Conservation (phyloP, 768 basidiomycete species). For the Xerocomus brunneocitrinus region DNA sequence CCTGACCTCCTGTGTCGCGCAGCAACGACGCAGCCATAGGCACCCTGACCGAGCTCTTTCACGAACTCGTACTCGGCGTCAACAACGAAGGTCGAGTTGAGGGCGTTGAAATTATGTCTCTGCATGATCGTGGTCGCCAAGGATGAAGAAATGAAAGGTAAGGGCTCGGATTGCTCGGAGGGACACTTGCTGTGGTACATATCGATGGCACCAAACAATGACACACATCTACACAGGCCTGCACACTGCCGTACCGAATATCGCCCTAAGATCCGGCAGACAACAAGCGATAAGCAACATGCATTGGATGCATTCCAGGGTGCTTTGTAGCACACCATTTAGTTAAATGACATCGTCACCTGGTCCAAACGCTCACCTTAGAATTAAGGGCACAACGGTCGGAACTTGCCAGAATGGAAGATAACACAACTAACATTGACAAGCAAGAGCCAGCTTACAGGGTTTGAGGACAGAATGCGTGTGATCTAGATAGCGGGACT, state of each 20-base stretch:
- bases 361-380: neutral
- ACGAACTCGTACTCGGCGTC: slow-evolving; percentile 89
- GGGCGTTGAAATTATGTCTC: slow-evolving; percentile 73
- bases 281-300: neutral
- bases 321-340: neutral
- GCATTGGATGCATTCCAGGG: slow-evolving; percentile 5
- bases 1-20: slow-evolving; percentile 80
- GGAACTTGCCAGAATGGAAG: slow-evolving; percentile 9
- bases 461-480: neutral
- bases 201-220: slow-evolving; percentile 32
- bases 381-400: slow-evolving; percentile 1
- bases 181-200: slow-evolving; percentile 13
- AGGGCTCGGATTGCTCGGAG: neutral
- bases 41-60: slow-evolving; percentile 96
- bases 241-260: neutral
- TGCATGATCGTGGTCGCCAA: slow-evolving; percentile 43
- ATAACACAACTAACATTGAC: neutral
- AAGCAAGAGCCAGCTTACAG: neutral
- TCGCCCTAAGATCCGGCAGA: neutral
- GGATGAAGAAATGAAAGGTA: slow-evolving; percentile 1
- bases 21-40: slow-evolving; percentile 88
- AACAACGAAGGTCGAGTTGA: slow-evolving; percentile 84
- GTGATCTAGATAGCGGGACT: slow-evolving; percentile 7
- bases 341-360: neutral
- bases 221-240: slow-evolving; percentile 17